These are phyloP conservation scores for Teratosphaeria pseudoeucalypti DNA, from an alignment of 2,329 filamentous ascomycete species.

Conservation along the genomic window DNA sequence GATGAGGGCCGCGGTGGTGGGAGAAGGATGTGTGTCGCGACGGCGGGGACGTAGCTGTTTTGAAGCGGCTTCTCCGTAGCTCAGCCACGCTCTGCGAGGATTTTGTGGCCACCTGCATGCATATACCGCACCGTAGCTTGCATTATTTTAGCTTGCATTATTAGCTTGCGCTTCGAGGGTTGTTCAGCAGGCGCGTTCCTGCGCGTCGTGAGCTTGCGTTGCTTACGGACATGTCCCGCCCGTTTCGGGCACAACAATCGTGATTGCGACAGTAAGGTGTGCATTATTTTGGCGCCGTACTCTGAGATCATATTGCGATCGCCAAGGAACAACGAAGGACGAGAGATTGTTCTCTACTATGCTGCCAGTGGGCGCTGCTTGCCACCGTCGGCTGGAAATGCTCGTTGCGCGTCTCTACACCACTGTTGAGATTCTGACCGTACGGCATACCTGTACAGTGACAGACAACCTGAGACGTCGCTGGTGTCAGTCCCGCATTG, in stretches of 20 bases:
- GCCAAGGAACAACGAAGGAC: not conserved
- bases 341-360: not conserved
- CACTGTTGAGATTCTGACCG: not conserved
- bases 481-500: not conserved
- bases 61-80: not conserved
- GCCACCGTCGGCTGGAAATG: not conserved
- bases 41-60: conserved; percentile 4
- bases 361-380: not conserved
- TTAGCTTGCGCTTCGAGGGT: not conserved
- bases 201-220: not conserved
- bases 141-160: not conserved
- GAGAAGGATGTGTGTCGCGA: not conserved
- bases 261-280: not conserved
- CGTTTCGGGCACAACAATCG: not conserved
- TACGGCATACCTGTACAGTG: not conserved
- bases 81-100: conserved; percentile 1
- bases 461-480: not conserved
- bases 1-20: conserved; percentile 8
- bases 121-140: not conserved
- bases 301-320: not conserved
- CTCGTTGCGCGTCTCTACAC: not conserved
- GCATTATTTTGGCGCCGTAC: not conserved
- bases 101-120: conserved; percentile 11
- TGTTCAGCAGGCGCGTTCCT: not conserved
- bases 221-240: not conserved